phyloP scores from a whole-genome alignment of 2,329 filamentous ascomycete genomes.

The Aspergillus arachidicola region DNA sequence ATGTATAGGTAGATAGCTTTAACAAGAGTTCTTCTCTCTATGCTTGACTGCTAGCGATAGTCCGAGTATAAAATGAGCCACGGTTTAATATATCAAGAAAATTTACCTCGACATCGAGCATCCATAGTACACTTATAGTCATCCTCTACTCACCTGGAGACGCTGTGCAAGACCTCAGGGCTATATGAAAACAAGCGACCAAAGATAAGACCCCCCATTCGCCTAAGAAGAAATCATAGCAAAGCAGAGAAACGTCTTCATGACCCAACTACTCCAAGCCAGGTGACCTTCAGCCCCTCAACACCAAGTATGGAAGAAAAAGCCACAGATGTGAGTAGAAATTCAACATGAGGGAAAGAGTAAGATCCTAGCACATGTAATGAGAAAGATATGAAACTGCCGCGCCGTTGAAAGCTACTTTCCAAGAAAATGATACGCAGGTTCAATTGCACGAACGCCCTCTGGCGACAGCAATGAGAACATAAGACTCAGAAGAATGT shows the following conservation, averaged over 20 bases:
- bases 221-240: constrained; percentile 24
- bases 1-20: not conserved
- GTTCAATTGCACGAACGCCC: constrained; percentile 19
- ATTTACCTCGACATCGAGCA: constrained; percentile 15
- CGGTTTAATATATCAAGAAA: constrained; percentile 9
- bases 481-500: constrained; percentile 28
- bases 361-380: constrained; percentile 16
- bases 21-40: not conserved
- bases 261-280: constrained; percentile 18
- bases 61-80: constrained; percentile 3
- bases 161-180: not conserved
- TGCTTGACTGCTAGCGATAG: not conserved
- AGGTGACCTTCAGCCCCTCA: constrained; percentile 13
- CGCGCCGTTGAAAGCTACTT: constrained; percentile 33
- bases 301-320: constrained; percentile 17
- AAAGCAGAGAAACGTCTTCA: constrained; percentile 24
- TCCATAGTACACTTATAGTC: not conserved
- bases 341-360: constrained; percentile 9
- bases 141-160: constrained; percentile 14
- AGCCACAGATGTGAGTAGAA: not conserved
- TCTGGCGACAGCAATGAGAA: constrained; percentile 24
- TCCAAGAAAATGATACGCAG: constrained; percentile 26
- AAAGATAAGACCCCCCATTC: constrained; percentile 29
- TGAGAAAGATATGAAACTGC: constrained; percentile 23
- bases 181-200: constrained; percentile 25